Conservation (phyloP, 768 basidiomycete species). For the Daedaleopsis sinensis region DNA sequence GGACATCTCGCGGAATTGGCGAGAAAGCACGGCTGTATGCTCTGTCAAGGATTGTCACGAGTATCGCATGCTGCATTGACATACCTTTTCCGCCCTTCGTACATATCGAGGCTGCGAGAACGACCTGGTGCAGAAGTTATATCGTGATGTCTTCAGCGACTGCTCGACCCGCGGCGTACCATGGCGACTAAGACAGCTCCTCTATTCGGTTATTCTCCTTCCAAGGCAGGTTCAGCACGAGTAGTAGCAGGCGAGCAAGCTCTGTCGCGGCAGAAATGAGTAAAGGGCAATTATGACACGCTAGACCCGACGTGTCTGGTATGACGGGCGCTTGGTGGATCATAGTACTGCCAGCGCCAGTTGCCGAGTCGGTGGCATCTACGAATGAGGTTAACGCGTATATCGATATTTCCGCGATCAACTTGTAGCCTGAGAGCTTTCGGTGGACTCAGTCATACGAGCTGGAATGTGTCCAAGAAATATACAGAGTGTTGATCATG, state of each 20-base stretch:
- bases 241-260: background rate
- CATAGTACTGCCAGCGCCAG: background rate
- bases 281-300: slow-evolving; percentile 7
- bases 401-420: too few relatives aligned
- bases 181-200: background rate
- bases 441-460: too few relatives aligned
- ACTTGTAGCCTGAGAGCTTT: too few relatives aligned
- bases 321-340: slow-evolving; percentile 6
- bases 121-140: slow-evolving; percentile 57
- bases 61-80: slow-evolving; percentile 17
- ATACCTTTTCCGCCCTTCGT: slow-evolving; percentile 91
- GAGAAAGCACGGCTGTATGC: slow-evolving; percentile 83
- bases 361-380: too few relatives aligned
- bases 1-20: slow-evolving; percentile 94
- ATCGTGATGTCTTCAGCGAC: background rate
- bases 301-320: slow-evolving; percentile 17
- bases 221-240: background rate
- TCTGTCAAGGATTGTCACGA: background rate
- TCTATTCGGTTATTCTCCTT: background rate
- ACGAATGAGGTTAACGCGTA: too few relatives aligned
- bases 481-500: too few relatives aligned
- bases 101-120: slow-evolving; percentile 93
- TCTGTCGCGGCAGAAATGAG: background rate
- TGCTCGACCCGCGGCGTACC: slow-evolving; percentile 1
- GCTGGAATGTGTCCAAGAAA: too few relatives aligned